Evolutionary conservation across 2,329 filamentous ascomycete species (phyloP).

Genomic region (Cordyceps tenuipes): DNA sequence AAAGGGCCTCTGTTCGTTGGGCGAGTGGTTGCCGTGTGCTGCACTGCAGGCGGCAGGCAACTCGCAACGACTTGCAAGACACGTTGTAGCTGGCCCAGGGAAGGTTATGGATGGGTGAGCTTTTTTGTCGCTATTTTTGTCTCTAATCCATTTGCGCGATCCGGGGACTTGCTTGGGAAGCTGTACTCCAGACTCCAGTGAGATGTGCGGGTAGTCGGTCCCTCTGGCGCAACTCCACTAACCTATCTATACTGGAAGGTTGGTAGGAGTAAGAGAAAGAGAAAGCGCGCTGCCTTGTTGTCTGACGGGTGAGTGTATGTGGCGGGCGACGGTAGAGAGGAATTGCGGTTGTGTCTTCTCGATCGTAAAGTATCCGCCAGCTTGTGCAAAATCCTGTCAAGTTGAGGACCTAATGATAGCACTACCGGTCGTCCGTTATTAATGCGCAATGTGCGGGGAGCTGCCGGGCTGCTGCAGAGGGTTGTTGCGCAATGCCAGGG

Average conservation of each 20-base stretch:
- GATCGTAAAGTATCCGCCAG: background rate
- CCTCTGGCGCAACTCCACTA: background rate
- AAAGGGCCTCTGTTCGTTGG: background rate
- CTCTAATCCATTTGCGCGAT: conserved; percentile 9
- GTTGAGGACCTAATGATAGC: background rate
- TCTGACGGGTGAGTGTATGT: background rate
- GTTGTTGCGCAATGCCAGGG: conserved; percentile 5
- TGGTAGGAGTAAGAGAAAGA: too few species aligned
- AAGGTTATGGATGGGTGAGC: background rate
- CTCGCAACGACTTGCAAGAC: conserved; percentile 7
- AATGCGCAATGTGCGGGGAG: background rate
- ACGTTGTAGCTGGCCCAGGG: background rate
- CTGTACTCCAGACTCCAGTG: conserved; percentile 6
- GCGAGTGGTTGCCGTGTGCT: conserved; percentile 3
- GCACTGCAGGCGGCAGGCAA: conserved; percentile 5
- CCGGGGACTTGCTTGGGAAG: background rate
- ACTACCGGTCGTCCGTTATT: too few species aligned
- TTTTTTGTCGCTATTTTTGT: conserved; percentile 10
- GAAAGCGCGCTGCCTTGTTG: background rate
- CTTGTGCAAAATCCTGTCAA: background rate
- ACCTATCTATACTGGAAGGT: too few species aligned
- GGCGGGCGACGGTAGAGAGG: background rate
- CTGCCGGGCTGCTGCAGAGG: background rate
- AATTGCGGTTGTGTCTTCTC: background rate
- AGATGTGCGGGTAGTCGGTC: conserved; percentile 5